Evolutionary conservation across 1,284 basidiomycete species (phyloP), one percentile per base, ranked within the genome.

Genomic region (Boletus semigastroideus): DNA sequence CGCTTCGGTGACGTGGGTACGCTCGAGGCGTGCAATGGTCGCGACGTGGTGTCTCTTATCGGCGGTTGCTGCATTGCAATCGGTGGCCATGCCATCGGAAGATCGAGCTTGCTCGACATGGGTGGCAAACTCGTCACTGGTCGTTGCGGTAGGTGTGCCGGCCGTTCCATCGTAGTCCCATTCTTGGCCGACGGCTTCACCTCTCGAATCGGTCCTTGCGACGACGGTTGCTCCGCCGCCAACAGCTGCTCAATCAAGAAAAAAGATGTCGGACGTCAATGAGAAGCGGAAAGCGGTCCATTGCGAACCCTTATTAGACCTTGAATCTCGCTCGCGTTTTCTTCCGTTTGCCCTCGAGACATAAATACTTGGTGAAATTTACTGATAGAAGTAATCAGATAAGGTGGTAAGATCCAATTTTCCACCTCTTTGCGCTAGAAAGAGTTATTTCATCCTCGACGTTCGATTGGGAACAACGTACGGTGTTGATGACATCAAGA

Each of bases 221-320:
- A 42, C 46, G 53, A 52, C 31, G 61, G 51, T 61, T 60, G 56
- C 55, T 63, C 52, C 58, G 67, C 61, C 49, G 61, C 56, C 56
- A 84, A 64, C 48, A 74, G 72, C 83, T 85, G 75, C 68, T 72
- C 69, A 79, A 75, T 52, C 70, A 68, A 76, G 67, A 74, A 74
- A 71, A 73, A 67, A 69, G 47, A 59, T 59, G 75, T 78, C 72
- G 72, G 75, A 70, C 61, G 74, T 66, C 73, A 71, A 68, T 62
- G 71, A 64, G 61, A 70, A 66, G 73, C 54, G 64, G 73, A 72
- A 74, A 74, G 72, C 65, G 69, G 77, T 70, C 76, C 75, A 74
- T 66, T 78, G 80, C 84, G 79, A 83, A 86, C 84, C 83, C 78
- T 84, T 54, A 81, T 80, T 51, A 83, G 73, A 59, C 69, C 72